Evolutionary conservation across 495 filamentous ascomycete genomes (phyloP).

Genomic region (Penicillium samsonianum): DNA sequence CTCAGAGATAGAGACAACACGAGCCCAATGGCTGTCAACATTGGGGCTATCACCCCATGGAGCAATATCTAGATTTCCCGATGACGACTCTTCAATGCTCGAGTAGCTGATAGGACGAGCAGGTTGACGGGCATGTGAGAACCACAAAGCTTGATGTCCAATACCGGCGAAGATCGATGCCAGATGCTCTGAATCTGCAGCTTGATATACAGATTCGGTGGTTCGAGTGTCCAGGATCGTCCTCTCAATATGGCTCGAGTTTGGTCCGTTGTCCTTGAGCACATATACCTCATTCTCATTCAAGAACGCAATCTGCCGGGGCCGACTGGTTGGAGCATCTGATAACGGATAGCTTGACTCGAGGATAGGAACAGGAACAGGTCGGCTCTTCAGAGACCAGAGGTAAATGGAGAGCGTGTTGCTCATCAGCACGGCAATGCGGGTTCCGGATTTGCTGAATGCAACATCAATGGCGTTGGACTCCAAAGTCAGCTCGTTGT

Average conservation of each 20-base stretch:
- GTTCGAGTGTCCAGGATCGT: constrained; percentile 42
- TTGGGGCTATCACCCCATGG: constrained; percentile 37
- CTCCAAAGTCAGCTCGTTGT: constrained; percentile 67
- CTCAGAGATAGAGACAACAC: constrained; percentile 40
- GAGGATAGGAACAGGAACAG: constrained; percentile 45
- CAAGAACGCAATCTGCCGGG: constrained; percentile 47
- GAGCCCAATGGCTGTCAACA: constrained; percentile 46
- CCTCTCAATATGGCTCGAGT: constrained; percentile 37
- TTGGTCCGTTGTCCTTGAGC: constrained; percentile 38
- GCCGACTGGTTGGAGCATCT: constrained; percentile 34
- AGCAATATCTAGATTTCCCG: constrained; percentile 20
- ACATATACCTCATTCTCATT: constrained; percentile 49
- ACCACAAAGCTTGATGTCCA: constrained; percentile 43
- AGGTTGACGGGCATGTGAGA: constrained; percentile 36
- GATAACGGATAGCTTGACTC: constrained; percentile 50
- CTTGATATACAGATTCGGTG: constrained; percentile 34
- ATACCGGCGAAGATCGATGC: constrained; percentile 43
- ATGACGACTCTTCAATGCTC: constrained; percentile 23
- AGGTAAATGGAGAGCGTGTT: constrained; percentile 62
- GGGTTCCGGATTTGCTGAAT: constrained; percentile 63
- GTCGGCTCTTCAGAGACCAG: constrained; percentile 58
- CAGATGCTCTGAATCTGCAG: constrained; percentile 39
- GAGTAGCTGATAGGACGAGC: constrained; percentile 36
- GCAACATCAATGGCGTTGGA: constrained; percentile 72
- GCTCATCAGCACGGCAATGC: constrained; percentile 71